Percentiles rank a stretch among this genome's conserved stretches.
These are phyloP conservation scores for Aspergillus steynii DNA, from an alignment of 495 filamentous ascomycete species.

Conservation along the genomic window DNA sequence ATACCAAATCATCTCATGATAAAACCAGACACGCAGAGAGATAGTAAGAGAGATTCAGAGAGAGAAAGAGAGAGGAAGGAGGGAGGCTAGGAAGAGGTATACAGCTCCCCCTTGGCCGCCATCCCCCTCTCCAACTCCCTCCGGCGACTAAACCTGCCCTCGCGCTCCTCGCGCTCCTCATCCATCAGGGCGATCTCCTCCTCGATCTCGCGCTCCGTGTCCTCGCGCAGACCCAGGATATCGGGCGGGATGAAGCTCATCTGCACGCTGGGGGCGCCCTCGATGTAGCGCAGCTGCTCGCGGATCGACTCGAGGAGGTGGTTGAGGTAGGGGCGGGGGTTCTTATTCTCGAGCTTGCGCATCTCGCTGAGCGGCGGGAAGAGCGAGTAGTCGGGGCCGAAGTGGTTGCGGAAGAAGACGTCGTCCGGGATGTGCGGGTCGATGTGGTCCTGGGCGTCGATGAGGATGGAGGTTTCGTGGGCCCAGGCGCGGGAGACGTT, in stretches of 20 bases:
- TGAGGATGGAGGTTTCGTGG: constrained; percentile 89
- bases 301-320: constrained; percentile 71
- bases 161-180: constrained; percentile 48
- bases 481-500: constrained; percentile 97
- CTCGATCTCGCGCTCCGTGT: constrained; percentile 74
- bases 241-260: constrained; percentile 79
- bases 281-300: constrained; percentile 85
- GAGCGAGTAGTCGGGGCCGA: constrained; percentile 74
- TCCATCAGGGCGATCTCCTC: constrained; percentile 66
- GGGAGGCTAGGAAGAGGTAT: constrained; percentile 25
- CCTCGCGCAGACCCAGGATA: constrained; percentile 69
- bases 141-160: constrained; percentile 35
- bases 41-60: not conserved
- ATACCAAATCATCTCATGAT: no score
- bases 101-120: constrained; percentile 45
- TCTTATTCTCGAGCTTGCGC: constrained; percentile 71
- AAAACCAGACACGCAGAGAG: no score
- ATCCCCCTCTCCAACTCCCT: constrained; percentile 44
- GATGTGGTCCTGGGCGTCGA: constrained; percentile 70
- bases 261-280: constrained; percentile 83
- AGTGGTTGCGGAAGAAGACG: constrained; percentile 77
- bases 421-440: constrained; percentile 70
- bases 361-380: constrained; percentile 75
- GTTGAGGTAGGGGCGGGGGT: constrained; percentile 71
- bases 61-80: not conserved